Evolutionary conservation across 1,139 yeast species (phyloP), one percentile per base, ranked within the genome.

Genomic region (Yamadazyma oceani): DNA sequence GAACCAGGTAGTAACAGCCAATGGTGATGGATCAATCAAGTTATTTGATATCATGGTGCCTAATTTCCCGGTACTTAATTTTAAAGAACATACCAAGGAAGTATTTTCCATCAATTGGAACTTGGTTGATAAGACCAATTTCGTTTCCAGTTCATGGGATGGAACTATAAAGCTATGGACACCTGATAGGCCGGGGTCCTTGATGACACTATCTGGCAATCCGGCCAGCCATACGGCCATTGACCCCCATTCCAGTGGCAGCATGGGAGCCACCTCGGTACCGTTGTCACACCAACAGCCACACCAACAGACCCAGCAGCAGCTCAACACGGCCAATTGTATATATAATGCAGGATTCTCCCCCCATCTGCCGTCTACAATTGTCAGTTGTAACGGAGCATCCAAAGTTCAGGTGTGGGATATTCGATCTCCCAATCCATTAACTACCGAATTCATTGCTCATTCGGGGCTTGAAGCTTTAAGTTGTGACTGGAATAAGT

Each of bases 21-120:
- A 85, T 47, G 98, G 98, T 2, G 98, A 92, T 60, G 97, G 97
- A 0, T 71, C 88, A 0, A 65, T 92, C 31, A 84, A 89, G 49
- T 60, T 92, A 39, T 92, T 88, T 57, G 98, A 92, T 59, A 69
- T 75, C 30, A 75, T 80, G 2, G 75, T 84, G 26, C 73, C 77
- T 3, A 66, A 75, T 42, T 86, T 73, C 60, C 97, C 97, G 0
- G 76, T 89, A 14, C 79, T 78, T 66, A 82, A 80, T 48, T 86
- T 78, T 68, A 73, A 75, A 37, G 97, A 87, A 52, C 98, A 92
- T 59, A 62, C 74, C 24, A 70, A 85, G 40, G 98, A 92, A 57
- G 96, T 87, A n/a, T 87, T 88, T 48, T 75, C 87, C 3, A 82
- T 90, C 29, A 78, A 82, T 55, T 90, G 97, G 97, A 88, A 87